phyloP scores from a whole-genome alignment of 1,139 yeast species.

The Eremothecium cymbalariae region DNA sequence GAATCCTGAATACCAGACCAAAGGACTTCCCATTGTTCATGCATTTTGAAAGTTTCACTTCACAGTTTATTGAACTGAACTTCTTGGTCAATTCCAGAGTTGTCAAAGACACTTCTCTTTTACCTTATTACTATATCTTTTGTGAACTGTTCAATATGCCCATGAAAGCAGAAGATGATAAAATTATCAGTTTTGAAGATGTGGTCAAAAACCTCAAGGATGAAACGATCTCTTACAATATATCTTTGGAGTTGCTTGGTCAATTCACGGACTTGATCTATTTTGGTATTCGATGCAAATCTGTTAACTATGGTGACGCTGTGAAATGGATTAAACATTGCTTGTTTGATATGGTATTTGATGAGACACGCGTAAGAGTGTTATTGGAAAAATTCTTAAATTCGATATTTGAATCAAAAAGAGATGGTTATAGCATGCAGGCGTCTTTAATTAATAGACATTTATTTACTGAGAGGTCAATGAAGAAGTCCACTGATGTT shows the following conservation, averaged over 20 bases:
- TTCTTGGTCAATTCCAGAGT: slow-evolving; percentile 55
- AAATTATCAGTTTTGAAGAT: slow-evolving; percentile 55
- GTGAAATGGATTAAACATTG: slow-evolving; percentile 69
- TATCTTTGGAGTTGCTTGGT: slow-evolving; percentile 52
- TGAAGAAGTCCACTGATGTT: slow-evolving; percentile 60
- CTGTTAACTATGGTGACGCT: slow-evolving; percentile 55
- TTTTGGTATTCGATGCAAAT: slow-evolving; percentile 54
- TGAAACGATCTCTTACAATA: slow-evolving; percentile 56
- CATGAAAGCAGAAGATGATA: slow-evolving; percentile 53
- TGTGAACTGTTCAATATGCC: slow-evolving; percentile 68
- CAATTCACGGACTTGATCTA: slow-evolving; percentile 58
- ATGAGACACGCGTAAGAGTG: slow-evolving; percentile 60
- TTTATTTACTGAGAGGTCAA: slow-evolving; percentile 48
- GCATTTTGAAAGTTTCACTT: slow-evolving; percentile 71
- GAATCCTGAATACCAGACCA: slow-evolving; percentile 34
- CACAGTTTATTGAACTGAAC: slow-evolving; percentile 71
- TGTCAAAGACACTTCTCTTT: slow-evolving; percentile 44
- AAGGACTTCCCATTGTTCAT: slow-evolving; percentile 55
- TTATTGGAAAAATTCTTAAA: slow-evolving; percentile 68
- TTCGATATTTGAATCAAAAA: slow-evolving; percentile 68
- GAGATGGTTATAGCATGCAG: slow-evolving; percentile 70
- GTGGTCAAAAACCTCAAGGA: slow-evolving; percentile 65
- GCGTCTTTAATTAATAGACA: slow-evolving; percentile 51
- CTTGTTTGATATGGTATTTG: slow-evolving; percentile 60
- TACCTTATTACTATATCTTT: slow-evolving; percentile 62